Evolutionary conservation across 805 yeast species (phyloP).

Genomic region (Saturnispora bothae): DNA sequence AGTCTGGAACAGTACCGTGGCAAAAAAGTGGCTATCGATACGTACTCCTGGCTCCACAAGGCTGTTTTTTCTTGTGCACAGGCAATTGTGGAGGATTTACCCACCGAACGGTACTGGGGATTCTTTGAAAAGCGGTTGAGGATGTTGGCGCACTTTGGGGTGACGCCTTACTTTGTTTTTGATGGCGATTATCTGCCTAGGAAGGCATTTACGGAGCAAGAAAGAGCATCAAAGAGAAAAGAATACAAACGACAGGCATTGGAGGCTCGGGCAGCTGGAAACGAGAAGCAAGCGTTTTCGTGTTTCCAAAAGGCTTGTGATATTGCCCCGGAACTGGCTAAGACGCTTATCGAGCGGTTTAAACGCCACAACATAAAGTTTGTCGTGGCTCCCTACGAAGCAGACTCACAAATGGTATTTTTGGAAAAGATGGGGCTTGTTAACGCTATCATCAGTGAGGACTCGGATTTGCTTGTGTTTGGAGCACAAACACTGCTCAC

Average conservation of each 20-base stretch:
- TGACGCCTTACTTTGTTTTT: constrained; percentile 80
- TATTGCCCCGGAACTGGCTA: constrained; percentile 87
- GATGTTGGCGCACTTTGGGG: constrained; percentile 56
- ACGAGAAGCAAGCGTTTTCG: constrained; percentile 49
- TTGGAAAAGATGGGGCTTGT: constrained; percentile 66
- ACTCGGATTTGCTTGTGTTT: constrained; percentile 82
- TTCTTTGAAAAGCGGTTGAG: constrained; percentile 58
- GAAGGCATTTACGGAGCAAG: constrained; percentile 61
- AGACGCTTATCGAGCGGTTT: constrained; percentile 65
- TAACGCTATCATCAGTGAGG: constrained; percentile 86
- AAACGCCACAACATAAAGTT: constrained; percentile 47
- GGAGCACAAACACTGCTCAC: constrained; percentile 74
- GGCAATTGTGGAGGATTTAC: constrained; percentile 61
- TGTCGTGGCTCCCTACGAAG: constrained; percentile 96
- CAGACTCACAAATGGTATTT: constrained; percentile 93
- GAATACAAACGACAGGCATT: constrained; percentile 51
- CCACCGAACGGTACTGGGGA: constrained; percentile 62
- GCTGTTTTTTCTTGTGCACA: constrained; percentile 75
- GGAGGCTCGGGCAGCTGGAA: constrained; percentile 40
- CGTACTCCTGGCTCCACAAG: constrained; percentile 93
- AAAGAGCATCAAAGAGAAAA: constrained; percentile 46
- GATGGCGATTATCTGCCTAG: constrained; percentile 86
- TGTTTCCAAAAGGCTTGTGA: constrained; percentile 72
- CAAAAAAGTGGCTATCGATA: constrained; percentile 80
- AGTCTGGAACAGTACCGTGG: constrained; percentile 57